Percentiles rank a stretch among this genome's conserved stretches.
phyloP scores from a whole-genome alignment of 306 rosid species.

The Quercus suber region DNA sequence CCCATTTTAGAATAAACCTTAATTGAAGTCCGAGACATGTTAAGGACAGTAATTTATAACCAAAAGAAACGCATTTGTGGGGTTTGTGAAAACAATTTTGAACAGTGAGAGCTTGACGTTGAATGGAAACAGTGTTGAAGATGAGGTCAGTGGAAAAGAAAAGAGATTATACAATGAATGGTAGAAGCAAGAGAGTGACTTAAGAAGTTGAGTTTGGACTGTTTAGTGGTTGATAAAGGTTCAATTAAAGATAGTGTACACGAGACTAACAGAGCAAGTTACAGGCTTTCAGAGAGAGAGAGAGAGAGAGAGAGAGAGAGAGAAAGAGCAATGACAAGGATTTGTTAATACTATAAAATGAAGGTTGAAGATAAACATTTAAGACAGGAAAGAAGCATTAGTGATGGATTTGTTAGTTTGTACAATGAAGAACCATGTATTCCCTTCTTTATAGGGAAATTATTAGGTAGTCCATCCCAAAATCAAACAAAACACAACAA shows the following conservation, averaged over 20 bases:
- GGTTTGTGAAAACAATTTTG: conserved; percentile 14
- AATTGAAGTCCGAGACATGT: neutral
- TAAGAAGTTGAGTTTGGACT: conserved; percentile 22
- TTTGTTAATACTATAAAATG: neutral
- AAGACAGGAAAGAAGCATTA: conserved; percentile 13
- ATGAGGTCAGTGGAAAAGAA: conserved; percentile 9
- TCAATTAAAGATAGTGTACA: conserved; percentile 39
- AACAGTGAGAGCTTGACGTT: conserved; percentile 17
- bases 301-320: neutral
- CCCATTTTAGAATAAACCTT: conserved; percentile 41
- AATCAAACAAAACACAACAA: too few relatives aligned
- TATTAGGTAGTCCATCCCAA: too few relatives aligned
- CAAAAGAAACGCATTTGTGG: conserved; percentile 28
- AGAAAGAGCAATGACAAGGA: neutral
- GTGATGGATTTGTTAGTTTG: too few relatives aligned
- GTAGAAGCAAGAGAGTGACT: conserved; percentile 26
- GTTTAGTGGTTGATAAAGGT: conserved; percentile 46
- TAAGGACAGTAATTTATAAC: conserved; percentile 18
- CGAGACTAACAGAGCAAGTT: conserved; percentile 28
- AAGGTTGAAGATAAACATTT: neutral
- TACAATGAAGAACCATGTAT: too few relatives aligned
- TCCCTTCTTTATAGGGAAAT: too few relatives aligned
- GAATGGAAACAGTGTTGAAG: neutral
- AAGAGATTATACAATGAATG: conserved; percentile 13
- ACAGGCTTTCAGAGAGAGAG: conserved; percentile 19